These are phyloP conservation scores for Barnettozyma botsteinii DNA, from an alignment of 805 yeast species.

Conservation along the genomic window DNA sequence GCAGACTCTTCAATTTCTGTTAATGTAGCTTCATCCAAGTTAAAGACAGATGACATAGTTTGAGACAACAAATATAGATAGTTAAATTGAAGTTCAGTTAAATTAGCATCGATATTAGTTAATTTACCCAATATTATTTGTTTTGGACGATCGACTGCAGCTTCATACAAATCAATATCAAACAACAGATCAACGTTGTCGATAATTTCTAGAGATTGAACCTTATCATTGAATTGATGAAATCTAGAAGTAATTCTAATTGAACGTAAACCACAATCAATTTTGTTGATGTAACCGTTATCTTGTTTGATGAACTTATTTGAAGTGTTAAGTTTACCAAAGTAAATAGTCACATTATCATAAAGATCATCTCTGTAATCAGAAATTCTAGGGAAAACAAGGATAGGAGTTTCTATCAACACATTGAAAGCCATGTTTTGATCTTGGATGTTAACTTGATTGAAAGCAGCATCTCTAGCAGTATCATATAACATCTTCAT, in stretches of 20 bases:
- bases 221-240: slow-evolving; percentile 35
- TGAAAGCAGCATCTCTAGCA: slow-evolving; percentile 83
- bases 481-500: slow-evolving; percentile 89
- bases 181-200: slow-evolving; percentile 59
- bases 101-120: slow-evolving; percentile 53
- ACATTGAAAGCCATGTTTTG: slow-evolving; percentile 66
- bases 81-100: slow-evolving; percentile 69
- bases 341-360: slow-evolving; percentile 62
- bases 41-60: slow-evolving; percentile 50
- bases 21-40: slow-evolving; percentile 35
- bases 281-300: slow-evolving; percentile 41
- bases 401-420: slow-evolving; percentile 70
- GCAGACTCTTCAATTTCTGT: slow-evolving; percentile 62
- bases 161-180: slow-evolving; percentile 50
- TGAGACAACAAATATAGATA: slow-evolving; percentile 51
- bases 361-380: slow-evolving; percentile 36
- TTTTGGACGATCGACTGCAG: slow-evolving; percentile 37
- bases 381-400: slow-evolving; percentile 64
- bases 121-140: slow-evolving; percentile 50
- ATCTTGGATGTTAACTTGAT: slow-evolving; percentile 63
- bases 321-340: slow-evolving; percentile 75
- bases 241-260: slow-evolving; percentile 63
- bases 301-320: slow-evolving; percentile 46
- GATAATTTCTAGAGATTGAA: slow-evolving; percentile 49
- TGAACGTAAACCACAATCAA: slow-evolving; percentile 66